phyloP scores from a whole-genome alignment of 192 early-diverging fungal genomes.

The Coemansia sp. region DNA sequence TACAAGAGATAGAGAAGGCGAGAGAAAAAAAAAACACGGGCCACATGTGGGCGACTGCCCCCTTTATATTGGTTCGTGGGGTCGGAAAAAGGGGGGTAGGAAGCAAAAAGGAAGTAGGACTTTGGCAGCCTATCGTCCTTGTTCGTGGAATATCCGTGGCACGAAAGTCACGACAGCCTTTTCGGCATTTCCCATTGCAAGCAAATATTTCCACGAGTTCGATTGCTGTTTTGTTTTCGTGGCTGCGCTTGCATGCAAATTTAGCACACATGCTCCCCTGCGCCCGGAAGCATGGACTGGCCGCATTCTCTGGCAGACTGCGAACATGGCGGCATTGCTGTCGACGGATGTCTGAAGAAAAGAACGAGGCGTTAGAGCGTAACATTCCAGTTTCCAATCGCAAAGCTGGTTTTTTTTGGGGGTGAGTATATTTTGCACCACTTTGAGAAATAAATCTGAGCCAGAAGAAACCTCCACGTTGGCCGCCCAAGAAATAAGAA shows the following conservation, averaged over 20 bases:
- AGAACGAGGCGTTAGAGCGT: too few species aligned
- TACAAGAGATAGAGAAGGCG: neutral
- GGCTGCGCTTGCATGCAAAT: slow-evolving; percentile 27
- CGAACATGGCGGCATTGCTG: too few species aligned
- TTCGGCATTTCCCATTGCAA: neutral
- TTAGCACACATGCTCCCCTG: neutral
- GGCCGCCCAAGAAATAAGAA: neutral
- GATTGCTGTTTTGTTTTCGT: slow-evolving; percentile 47
- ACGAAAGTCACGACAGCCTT: neutral
- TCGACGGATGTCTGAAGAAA: too few species aligned
- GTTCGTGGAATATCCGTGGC: neutral
- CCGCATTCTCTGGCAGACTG: too few species aligned
- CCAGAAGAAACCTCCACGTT: slow-evolving; percentile 14
- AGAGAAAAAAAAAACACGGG: neutral
- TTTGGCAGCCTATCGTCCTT: neutral
- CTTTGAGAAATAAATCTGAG: neutral
- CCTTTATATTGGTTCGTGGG: neutral
- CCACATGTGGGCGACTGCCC: neutral
- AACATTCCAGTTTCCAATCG: too few species aligned
- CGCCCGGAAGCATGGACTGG: neutral
- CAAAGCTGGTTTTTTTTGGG: neutral
- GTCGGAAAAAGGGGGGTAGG: too few species aligned
- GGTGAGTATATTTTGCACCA: neutral
- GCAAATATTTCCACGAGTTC: neutral
- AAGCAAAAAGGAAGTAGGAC: neutral